Base-by-base conservation (phyloP, 2,329 filamentous ascomycete species). In the Rhytidhysteron rufulum region DNA sequence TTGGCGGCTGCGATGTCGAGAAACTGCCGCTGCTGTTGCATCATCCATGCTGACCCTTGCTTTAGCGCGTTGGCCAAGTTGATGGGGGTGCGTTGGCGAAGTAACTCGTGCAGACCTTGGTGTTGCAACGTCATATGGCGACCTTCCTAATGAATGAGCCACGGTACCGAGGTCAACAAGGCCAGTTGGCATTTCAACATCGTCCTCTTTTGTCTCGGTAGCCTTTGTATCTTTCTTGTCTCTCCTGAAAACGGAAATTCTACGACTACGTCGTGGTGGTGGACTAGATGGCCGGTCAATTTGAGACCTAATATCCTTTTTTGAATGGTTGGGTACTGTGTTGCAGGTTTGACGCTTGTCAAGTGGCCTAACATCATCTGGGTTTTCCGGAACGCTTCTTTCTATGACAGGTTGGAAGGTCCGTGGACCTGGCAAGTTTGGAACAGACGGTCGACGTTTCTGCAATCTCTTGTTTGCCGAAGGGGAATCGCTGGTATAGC, bases 41-140 rank as follows among this genome's bases (percentile, higher is more conserved):
- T 54, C 54, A 25, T 64, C 59, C 64, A 67, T 66, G 30, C 47
- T 57, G 10, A 56, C 53, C 48, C 54, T 57, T 2, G 59, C 58
- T 34, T 55, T 61, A 10, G 55, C 41, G 18, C 57, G 54, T 6
- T 45, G 49, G 19, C 62, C 58, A 13, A 65, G 47, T 39, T 65
- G 64, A 39, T 67, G 56, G 11, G 65, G 59, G 43, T 66, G 58
- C 8, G 55, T 58, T 13, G 60, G 56, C 7, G 53, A 47, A 6
- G 50, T 47, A 6, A 55, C 42, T 8, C 40, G 43, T n/a, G 41
- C 48, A 9, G 46, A 25, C 9, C 3, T 4, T 18, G 39, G 20
- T 47, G 60, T 65, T 13, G 70, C 65, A 27, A 65, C 58, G 39
- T 72, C 70, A 43, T 72, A 73, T 4, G 70, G 67, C 9, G 65